Conservation (phyloP, 768 basidiomycete genomes). For the Boletus subcaerulescens region DNA sequence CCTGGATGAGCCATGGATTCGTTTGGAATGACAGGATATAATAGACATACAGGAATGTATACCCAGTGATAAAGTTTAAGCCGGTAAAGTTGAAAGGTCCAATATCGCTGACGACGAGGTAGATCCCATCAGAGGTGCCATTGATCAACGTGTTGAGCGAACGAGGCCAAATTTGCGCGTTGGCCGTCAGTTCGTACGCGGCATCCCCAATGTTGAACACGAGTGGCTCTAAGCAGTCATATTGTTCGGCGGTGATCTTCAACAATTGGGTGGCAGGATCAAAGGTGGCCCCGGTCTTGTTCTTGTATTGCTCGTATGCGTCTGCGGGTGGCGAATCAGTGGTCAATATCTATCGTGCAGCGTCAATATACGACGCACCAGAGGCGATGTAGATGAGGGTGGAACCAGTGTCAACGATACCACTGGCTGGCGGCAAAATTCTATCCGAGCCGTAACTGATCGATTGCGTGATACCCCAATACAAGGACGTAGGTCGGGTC, state of each 20-base stretch:
- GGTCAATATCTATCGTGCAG: too few relatives aligned
- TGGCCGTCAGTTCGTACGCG: neutral
- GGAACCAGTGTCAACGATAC: neutral
- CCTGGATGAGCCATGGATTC: neutral
- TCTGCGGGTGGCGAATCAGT: neutral
- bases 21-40: neutral
- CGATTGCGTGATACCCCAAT: neutral
- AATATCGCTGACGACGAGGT: neutral
- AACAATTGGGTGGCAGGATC: neutral
- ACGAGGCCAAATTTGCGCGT: neutral
- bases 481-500: neutral
- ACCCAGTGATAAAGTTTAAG: neutral
- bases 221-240: neutral
- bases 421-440: neutral
- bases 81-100: accelerated
- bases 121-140: neutral
- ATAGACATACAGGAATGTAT: neutral
- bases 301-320: neutral
- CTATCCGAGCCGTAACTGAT: neutral
- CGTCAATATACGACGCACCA: neutral
- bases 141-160: neutral
- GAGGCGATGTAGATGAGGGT: neutral
- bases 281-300: neutral
- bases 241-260: neutral
- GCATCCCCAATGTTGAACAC: neutral